Percentiles rank a stretch among this genome's conserved stretches.
Conservation (phyloP, 495 filamentous ascomycete species). For the Aspergillus indologenus region DNA sequence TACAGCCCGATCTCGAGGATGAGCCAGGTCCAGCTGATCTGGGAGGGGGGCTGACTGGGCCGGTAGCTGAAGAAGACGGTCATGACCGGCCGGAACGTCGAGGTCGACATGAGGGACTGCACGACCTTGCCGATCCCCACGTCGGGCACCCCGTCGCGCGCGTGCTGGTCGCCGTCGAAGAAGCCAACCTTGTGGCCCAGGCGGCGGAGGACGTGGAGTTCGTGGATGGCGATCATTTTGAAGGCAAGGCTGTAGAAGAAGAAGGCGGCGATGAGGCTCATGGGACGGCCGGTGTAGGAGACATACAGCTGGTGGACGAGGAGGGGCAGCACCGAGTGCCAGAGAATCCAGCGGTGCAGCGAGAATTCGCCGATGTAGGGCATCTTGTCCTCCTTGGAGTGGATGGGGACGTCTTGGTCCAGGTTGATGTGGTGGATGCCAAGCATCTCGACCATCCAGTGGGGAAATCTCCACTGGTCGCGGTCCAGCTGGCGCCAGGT, state of each 20-base stretch:
- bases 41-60: conserved; percentile 1
- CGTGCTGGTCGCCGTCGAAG: conserved; percentile 17
- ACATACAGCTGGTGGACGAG: conserved; percentile 29
- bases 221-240: conserved; percentile 15
- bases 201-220: conserved; percentile 14
- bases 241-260: conserved; percentile 23
- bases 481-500: conserved; percentile 29
- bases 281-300: conserved; percentile 21
- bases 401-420: conserved; percentile 28
- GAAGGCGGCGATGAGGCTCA: conserved; percentile 23
- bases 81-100: conserved; percentile 14
- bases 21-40: conserved; percentile 17
- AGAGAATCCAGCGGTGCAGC: conserved; percentile 31
- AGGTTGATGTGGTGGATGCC: conserved; percentile 26
- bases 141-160: conserved; percentile 18
- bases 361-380: conserved; percentile 29
- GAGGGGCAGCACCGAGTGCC: conserved; percentile 26
- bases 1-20: conserved; percentile 14
- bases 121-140: conserved; percentile 15
- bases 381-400: conserved; percentile 33
- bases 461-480: conserved; percentile 25
- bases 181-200: conserved; percentile 17
- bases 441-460: conserved; percentile 30
- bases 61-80: conserved; percentile 17
- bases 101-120: conserved; percentile 14